Evolutionary conservation across 1,139 yeast species (phyloP), one percentile per base, ranked within the genome.

Genomic region (Candida sp.): DNA sequence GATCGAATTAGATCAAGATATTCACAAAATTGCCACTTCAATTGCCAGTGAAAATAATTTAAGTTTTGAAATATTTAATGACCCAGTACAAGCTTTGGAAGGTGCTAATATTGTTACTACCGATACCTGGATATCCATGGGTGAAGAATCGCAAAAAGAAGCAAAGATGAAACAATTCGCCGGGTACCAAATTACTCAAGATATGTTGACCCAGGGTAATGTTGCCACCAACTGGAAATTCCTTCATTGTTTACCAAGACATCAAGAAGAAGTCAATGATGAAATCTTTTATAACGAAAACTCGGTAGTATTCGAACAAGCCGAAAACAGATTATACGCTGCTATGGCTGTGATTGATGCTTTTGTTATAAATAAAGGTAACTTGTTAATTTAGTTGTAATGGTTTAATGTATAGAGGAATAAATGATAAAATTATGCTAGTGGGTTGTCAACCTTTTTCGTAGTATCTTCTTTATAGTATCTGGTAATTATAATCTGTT

Each of bases 71-170:
- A 61, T 83, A n/a, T 77, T 86, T 5, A 81, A 84, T 54, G 89
- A 87, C 55, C 95, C 99, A 3, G 57, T 68, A 15, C 70, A 60
- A 15, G 97, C 98, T 0, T 80, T 89, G 45, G 72, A 75, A 43
- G 73, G 75, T 49, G 90, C 99, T 3, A 81, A 91, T 58, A 73
- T 93, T 34, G 64, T 93, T 21, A 99, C 93, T 40, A 93, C 99
- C n/a, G 99, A 93, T 57, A 93, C 99, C 4, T 93, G 96, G 84
- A 82, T 93, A 33, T 91, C 98, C 1, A 93, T 93, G 99, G 99
- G 99, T 47, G 93, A 93, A 70, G 99, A 93, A 64, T 68, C 77
- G 5, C 93, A 91, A 63, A 87, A 82, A 53, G 73, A 63, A 38
- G 71, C 75, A 46, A 87, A 91, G 51, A 70, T 93, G 55, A 73